Evolutionary conservation across 2,329 filamentous ascomycete species (phyloP).

Genomic region (Zymoseptoria crescenta): DNA sequence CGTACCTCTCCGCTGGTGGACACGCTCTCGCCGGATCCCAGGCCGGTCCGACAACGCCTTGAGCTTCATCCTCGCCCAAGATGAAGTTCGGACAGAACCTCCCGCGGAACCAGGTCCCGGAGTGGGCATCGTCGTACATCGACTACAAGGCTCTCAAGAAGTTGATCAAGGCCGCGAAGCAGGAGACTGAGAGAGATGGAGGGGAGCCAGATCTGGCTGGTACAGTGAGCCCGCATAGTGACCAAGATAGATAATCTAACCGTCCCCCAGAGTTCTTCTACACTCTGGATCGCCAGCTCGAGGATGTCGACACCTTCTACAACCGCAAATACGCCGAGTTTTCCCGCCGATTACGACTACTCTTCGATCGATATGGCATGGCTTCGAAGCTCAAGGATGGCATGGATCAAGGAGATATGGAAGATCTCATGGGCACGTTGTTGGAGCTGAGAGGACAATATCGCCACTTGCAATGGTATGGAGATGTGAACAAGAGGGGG

Average conservation of each 20-base stretch:
- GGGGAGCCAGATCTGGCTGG: slow-evolving; percentile 82
- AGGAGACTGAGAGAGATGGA: slow-evolving; percentile 33
- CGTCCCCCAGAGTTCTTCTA: slow-evolving; percentile 78
- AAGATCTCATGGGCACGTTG: slow-evolving; percentile 83
- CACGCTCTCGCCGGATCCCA: background rate
- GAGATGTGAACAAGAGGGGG: slow-evolving; percentile 87
- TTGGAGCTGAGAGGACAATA: slow-evolving; percentile 81
- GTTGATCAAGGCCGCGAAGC: slow-evolving; percentile 74
- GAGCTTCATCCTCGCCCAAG: background rate
- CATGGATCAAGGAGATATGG: slow-evolving; percentile 79
- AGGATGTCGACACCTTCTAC: slow-evolving; percentile 94
- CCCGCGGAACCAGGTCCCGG: slow-evolving; percentile 74
- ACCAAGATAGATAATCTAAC: slow-evolving; percentile 20
- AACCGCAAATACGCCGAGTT: slow-evolving; percentile 89
- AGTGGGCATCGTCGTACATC: slow-evolving; percentile 79
- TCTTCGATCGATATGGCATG: slow-evolving; percentile 80
- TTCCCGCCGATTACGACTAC: slow-evolving; percentile 71
- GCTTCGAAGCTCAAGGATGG: slow-evolving; percentile 60
- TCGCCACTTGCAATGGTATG: slow-evolving; percentile 93
- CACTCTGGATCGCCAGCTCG: slow-evolving; percentile 89
- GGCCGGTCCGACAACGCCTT: background rate
- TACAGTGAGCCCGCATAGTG: slow-evolving; percentile 42
- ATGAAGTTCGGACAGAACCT: slow-evolving; percentile 48
- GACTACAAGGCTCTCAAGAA: slow-evolving; percentile 92
- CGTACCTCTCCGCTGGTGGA: background rate